Conservation (phyloP, 163 green algal species). For the Coccomyxa subellipsoidea region DNA sequence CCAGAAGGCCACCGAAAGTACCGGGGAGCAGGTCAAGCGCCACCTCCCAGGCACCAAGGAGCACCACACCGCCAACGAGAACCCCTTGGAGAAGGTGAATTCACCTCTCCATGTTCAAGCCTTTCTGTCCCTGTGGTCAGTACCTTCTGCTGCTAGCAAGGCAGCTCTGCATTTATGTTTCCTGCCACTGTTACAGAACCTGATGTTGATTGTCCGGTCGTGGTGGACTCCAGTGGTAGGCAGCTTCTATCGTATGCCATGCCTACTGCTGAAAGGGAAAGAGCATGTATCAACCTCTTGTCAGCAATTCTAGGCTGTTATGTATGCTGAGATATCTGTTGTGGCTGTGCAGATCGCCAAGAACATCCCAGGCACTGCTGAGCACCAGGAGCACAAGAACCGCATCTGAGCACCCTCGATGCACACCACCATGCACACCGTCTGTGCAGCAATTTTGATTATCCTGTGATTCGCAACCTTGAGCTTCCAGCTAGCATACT, state of each 20-base stretch:
- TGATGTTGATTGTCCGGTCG: too few species aligned
- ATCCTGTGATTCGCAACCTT: background rate
- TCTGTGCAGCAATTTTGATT: background rate
- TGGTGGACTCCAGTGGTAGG: too few species aligned
- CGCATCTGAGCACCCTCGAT: background rate
- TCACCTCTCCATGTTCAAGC: background rate
- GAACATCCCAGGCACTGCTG: background rate
- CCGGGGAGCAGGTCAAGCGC: background rate
- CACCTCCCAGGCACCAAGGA: background rate
- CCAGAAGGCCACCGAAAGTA: background rate
- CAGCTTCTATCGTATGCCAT: too few species aligned
- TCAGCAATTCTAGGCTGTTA: background rate
- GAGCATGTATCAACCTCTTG: background rate
- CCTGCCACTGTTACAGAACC: too few species aligned
- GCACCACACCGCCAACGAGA: background rate
- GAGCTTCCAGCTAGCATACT: too few species aligned
- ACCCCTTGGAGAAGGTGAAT: background rate
- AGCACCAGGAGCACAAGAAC: slow-evolving; percentile 3
- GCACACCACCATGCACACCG: background rate
- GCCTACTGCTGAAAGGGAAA: too few species aligned
- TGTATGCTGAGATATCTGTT: background rate
- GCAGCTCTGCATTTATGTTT: too few species aligned
- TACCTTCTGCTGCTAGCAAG: too few species aligned
- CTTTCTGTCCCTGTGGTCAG: background rate
- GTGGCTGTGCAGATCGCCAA: background rate